phyloP scores from a whole-genome alignment of 1,284 basidiomycete genomes.

The Cryptococcus sp. region DNA sequence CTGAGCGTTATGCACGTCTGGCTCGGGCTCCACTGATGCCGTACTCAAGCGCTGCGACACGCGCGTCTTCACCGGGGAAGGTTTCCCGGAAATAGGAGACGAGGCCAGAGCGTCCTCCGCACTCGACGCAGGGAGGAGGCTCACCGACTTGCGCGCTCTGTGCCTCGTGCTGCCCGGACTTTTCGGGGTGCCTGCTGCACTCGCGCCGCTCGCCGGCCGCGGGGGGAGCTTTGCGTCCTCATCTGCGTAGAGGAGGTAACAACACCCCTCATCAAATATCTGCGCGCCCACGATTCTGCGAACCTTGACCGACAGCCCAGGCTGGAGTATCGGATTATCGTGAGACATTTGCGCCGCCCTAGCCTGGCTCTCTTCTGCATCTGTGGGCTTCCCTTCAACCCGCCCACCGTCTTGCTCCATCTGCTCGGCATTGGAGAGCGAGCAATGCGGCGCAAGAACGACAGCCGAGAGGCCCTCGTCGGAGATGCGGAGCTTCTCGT shows the following conservation, averaged over 20 bases:
- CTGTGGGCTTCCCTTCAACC: constrained; percentile 22
- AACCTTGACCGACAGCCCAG: constrained; percentile 27
- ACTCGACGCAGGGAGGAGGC: neutral
- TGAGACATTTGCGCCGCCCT: constrained; percentile 14
- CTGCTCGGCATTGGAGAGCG: constrained; percentile 21
- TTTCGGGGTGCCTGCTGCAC: constrained; percentile 1
- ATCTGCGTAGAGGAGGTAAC: constrained; percentile 28
- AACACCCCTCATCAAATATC: constrained; percentile 36
- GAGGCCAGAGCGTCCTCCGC: too few relatives aligned
- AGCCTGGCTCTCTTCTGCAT: constrained; percentile 20
- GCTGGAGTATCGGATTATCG: constrained; percentile 20
- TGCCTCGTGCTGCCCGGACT: constrained; percentile 2
- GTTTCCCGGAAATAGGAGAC: neutral
- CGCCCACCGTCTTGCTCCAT: constrained; percentile 22
- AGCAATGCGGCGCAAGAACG: constrained; percentile 38
- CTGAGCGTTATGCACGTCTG: neutral
- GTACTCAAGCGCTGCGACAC: neutral
- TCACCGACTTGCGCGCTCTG: constrained; percentile 11
- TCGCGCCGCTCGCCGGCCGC: neutral
- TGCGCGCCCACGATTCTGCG: constrained; percentile 32
- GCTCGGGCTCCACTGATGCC: constrained; percentile 11
- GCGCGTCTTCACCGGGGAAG: neutral
- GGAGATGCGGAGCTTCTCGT: constrained; percentile 29
- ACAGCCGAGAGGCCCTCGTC: constrained; percentile 24
- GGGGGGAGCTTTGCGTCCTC: constrained; percentile 9